Conservation (phyloP, 75 land plant genomes). For the Pinus tabuliformis region DNA sequence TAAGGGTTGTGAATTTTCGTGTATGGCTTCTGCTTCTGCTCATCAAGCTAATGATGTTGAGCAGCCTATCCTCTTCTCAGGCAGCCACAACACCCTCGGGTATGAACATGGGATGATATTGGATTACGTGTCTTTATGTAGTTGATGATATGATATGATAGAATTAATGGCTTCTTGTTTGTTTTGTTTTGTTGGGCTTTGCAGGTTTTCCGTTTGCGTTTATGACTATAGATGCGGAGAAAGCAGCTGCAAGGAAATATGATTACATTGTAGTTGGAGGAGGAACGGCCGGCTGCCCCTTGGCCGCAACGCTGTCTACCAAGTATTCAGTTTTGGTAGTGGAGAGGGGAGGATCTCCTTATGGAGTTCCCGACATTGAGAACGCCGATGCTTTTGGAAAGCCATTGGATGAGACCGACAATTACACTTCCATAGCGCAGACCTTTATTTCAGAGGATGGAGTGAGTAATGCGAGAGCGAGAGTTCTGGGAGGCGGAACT, state of each 20-base stretch:
- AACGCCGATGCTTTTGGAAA: conserved; percentile 13
- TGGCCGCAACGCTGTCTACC: conserved; percentile 25
- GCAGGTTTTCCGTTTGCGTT: not conserved
- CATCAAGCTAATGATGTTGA: too few species aligned
- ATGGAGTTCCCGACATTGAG: conserved; percentile 26
- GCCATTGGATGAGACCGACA: conserved; percentile 10
- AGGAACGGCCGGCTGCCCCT: conserved; percentile 75
- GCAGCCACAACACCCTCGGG: too few species aligned
- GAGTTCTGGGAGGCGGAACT: conserved; percentile 86
- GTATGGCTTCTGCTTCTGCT: too few species aligned
- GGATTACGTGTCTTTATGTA: too few species aligned
- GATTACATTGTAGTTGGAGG: conserved; percentile 89
- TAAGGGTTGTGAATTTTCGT: too few species aligned
- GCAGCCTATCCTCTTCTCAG: too few species aligned
- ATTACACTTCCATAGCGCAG: conserved; percentile 27
- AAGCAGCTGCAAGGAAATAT: conserved; percentile 17
- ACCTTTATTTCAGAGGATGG: conserved; percentile 35
- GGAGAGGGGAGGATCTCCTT: conserved; percentile 39
- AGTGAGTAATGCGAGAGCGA: conserved; percentile 44
- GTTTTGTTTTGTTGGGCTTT: not conserved
- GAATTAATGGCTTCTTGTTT: too few species aligned
- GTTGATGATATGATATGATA: too few species aligned
- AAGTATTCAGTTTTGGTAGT: conserved; percentile 24
- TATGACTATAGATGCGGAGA: not conserved
- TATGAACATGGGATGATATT: too few species aligned